phyloP scores from a whole-genome alignment of 2,329 filamentous ascomycete species.

The Scedosporium apiospermum region DNA sequence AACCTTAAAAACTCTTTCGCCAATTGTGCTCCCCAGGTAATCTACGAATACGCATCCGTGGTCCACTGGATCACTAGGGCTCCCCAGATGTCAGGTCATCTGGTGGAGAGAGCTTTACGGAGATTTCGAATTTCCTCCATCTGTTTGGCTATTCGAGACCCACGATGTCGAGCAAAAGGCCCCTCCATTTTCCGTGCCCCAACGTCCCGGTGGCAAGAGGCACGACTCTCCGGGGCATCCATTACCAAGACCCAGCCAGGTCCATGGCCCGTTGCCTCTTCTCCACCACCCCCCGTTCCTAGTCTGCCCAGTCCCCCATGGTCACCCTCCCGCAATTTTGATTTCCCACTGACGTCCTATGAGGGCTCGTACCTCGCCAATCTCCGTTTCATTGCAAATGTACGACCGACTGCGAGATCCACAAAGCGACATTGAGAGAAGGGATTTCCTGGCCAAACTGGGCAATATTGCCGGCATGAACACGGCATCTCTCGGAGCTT shows the following conservation, averaged over 20 bases:
- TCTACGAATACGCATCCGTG: not conserved
- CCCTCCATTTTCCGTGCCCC: too few species aligned
- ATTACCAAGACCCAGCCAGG: too few species aligned
- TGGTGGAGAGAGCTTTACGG: not conserved
- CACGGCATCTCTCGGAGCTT: conserved; percentile 1
- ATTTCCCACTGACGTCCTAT: not conserved
- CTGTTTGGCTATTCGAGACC: not conserved
- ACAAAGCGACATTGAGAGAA: too few species aligned
- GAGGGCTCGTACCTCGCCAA: not conserved
- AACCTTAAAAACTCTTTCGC: not conserved
- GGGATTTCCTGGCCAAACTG: too few species aligned
- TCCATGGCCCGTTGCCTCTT: not conserved
- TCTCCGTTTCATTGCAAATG: not conserved
- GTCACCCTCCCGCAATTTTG: not conserved
- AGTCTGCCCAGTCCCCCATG: not conserved
- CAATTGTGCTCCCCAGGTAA: too few species aligned
- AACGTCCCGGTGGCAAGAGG: too few species aligned
- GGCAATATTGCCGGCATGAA: not conserved
- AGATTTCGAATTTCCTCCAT: not conserved
- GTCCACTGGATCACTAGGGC: not conserved
- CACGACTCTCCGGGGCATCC: too few species aligned
- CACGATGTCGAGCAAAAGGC: too few species aligned
- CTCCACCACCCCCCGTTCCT: not conserved
- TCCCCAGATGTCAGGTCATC: not conserved
- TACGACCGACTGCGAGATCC: not conserved